Evolutionary conservation across 306 rosid genomes (phyloP).

Genomic region (Lotus japonicus): DNA sequence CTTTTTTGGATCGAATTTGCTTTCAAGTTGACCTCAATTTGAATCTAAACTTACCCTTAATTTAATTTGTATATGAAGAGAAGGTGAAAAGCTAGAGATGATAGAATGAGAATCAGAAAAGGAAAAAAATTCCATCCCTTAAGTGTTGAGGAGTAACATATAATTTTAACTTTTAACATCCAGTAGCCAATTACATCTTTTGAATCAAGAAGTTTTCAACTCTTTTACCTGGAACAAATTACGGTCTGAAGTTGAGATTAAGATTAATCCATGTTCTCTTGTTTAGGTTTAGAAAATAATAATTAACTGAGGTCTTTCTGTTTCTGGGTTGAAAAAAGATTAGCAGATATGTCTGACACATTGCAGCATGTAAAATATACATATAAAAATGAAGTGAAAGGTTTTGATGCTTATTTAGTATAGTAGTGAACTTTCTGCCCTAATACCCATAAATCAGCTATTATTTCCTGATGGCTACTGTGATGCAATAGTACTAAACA

Average conservation of each 20-base stretch:
- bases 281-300: neutral
- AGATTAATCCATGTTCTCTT: neutral
- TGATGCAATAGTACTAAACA: slow-evolving; percentile 26
- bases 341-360: neutral
- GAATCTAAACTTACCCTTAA: too few species aligned
- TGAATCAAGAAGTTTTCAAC: neutral
- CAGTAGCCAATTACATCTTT: neutral
- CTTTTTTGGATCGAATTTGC: too few species aligned
- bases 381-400: too few species aligned
- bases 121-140: too few species aligned
- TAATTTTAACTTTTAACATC: neutral
- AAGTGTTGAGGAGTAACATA: too few species aligned
- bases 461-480: slow-evolving; percentile 2
- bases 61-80: too few species aligned
- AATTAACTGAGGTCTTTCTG: neutral
- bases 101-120: too few species aligned
- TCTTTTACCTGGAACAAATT: neutral
- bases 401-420: too few species aligned
- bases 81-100: too few species aligned
- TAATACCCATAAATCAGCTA: neutral
- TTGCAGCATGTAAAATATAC: neutral
- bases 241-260: neutral
- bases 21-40: too few species aligned
- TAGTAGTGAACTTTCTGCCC: neutral
- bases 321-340: neutral